Conservation (phyloP, 1,284 basidiomycete genomes). For the Ganoderma leucocontextum region DNA sequence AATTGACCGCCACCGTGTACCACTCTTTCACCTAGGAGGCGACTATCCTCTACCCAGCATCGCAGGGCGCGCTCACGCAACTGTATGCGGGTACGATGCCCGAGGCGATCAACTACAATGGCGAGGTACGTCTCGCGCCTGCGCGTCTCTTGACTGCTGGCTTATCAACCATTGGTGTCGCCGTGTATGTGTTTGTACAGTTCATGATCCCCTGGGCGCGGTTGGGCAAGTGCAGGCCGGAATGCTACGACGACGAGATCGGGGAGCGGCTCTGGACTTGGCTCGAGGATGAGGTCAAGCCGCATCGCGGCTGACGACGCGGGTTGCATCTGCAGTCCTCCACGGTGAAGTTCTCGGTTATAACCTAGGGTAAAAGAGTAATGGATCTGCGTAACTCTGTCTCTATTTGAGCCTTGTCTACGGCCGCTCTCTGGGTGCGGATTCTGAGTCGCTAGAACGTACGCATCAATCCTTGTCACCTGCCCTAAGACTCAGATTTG, state of each 20-base stretch:
- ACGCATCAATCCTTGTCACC: too few relatives aligned
- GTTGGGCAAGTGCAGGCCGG: constrained; percentile 41
- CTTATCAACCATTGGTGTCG: neutral
- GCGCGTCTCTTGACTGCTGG: neutral
- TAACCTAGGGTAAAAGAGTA: neutral
- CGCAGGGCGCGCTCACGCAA: constrained; percentile 37
- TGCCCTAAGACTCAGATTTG: too few relatives aligned
- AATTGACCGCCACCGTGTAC: neutral
- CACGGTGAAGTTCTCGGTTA: neutral
- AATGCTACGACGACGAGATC: constrained; percentile 45
- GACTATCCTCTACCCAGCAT: constrained; percentile 28
- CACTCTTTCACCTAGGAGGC: neutral
- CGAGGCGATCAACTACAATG: constrained; percentile 34
- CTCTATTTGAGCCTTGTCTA: too few relatives aligned
- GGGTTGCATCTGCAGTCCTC: constrained; percentile 7
- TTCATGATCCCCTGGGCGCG: constrained; percentile 53
- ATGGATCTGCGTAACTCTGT: too few relatives aligned
- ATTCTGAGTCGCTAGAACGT: too few relatives aligned
- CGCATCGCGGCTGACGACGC: constrained; percentile 21
- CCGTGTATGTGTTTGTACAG: neutral
- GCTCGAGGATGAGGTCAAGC: constrained; percentile 49
- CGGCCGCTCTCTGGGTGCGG: too few relatives aligned
- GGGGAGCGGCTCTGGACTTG: constrained; percentile 52
- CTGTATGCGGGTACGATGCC: constrained; percentile 39
- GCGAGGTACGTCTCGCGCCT: constrained; percentile 29